Percentiles rank a stretch among this genome's conserved stretches.
These are phyloP conservation scores for Pyrenochaeta sp. DNA, from an alignment of 2,329 filamentous ascomycete species.

Conservation along the genomic window DNA sequence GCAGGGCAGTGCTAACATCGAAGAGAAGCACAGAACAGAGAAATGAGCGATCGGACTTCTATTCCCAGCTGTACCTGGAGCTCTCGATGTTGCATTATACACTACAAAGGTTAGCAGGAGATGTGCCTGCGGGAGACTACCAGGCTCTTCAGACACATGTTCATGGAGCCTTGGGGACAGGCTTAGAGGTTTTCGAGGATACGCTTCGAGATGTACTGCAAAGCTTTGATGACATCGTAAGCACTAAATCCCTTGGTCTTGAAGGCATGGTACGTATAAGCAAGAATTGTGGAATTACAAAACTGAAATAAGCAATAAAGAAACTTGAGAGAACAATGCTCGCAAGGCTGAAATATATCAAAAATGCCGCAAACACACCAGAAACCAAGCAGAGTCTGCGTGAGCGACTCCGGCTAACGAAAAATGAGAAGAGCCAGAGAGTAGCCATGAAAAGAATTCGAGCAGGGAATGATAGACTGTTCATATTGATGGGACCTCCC, in stretches of 20 bases:
- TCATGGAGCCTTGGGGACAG: neutral
- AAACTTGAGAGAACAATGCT: neutral
- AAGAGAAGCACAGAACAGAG: neutral
- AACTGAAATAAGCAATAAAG: neutral
- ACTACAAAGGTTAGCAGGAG: neutral
- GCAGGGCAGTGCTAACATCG: neutral
- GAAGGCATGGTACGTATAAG: neutral
- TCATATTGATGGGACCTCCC: neutral
- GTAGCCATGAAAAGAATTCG: neutral
- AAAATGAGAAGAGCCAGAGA: neutral
- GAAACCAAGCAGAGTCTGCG: neutral
- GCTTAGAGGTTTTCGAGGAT: neutral
- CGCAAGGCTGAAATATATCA: neutral
- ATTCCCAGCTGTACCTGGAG: conserved; percentile 4
- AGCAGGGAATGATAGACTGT: neutral
- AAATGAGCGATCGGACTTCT: conserved; percentile 6
- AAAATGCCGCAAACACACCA: neutral
- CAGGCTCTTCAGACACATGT: neutral
- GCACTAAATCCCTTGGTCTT: neutral
- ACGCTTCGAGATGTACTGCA: neutral
- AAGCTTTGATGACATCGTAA: neutral
- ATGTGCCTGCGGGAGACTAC: neutral
- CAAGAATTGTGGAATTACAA: too few relatives aligned
- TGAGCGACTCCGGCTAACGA: neutral
- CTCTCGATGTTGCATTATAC: neutral